Evolutionary conservation across 371 early-diverging fungal species (phyloP).

Genomic region (Amoeboaphelidium protococcarum): DNA sequence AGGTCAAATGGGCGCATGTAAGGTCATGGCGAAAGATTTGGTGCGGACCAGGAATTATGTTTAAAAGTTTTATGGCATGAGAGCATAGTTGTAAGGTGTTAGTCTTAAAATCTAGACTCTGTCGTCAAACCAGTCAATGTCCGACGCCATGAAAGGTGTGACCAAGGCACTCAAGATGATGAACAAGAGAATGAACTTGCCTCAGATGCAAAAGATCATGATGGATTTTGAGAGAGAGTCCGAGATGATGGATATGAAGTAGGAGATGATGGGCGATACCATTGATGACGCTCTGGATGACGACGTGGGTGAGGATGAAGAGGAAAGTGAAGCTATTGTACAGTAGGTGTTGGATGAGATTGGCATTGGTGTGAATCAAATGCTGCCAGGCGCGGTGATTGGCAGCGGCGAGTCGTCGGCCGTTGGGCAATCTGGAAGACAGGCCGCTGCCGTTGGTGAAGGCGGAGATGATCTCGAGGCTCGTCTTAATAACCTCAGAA

Average conservation of each 20-base stretch:
- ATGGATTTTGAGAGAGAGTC: constrained; percentile 85
- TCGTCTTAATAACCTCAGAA: neutral
- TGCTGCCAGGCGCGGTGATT: neutral
- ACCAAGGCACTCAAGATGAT: constrained; percentile 86
- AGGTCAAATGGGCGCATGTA: constrained; percentile 63
- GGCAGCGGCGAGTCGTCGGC: neutral
- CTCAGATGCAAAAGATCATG: constrained; percentile 76
- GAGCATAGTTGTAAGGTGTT: constrained; percentile 79
- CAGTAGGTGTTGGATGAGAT: constrained; percentile 84
- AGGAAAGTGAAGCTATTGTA: constrained; percentile 53
- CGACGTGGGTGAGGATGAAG: constrained; percentile 35
- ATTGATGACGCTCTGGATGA: constrained; percentile 87
- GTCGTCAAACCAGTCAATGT: constrained; percentile 78
- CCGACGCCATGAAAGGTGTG: constrained; percentile 81
- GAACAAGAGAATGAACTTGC: constrained; percentile 79
- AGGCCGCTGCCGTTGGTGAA: neutral
- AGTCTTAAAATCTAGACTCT: constrained; percentile 68
- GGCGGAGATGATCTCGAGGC: neutral
- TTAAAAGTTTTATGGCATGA: constrained; percentile 86
- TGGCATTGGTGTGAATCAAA: constrained; percentile 35
- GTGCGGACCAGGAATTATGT: constrained; percentile 74
- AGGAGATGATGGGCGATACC: constrained; percentile 89
- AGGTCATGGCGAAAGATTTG: constrained; percentile 89
- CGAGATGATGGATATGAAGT: constrained; percentile 94
- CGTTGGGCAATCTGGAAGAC: neutral